A percentile compares a stretch with the other conserved stretches of the same genome.
phyloP scores from a whole-genome alignment of 768 basidiomycete genomes.

The Kwoniella botswanensis region DNA sequence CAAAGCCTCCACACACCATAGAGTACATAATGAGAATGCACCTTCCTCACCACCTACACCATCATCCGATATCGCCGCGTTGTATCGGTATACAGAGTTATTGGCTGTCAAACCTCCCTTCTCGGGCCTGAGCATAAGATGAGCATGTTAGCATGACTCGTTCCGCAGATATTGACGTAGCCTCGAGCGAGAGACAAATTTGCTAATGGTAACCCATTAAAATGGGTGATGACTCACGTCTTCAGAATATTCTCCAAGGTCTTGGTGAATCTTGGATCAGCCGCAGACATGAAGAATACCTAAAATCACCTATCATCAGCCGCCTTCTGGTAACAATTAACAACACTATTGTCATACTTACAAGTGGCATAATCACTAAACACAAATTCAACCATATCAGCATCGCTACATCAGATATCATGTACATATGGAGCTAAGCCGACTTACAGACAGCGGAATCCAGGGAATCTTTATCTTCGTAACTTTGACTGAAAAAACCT shows the following conservation, averaged over 20 bases:
- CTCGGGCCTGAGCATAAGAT: constrained; percentile 65
- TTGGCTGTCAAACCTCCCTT: constrained; percentile 90
- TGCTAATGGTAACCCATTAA: too few relatives aligned
- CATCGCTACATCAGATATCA: not conserved
- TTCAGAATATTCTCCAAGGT: constrained; percentile 83
- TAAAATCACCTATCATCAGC: not conserved
- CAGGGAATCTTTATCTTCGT: constrained; percentile 74
- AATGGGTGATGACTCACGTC: constrained; percentile 56
- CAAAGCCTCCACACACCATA: constrained; percentile 81
- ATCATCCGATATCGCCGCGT: constrained; percentile 80
- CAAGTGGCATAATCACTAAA: constrained; percentile 71
- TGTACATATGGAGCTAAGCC: not conserved
- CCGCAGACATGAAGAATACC: constrained; percentile 57
- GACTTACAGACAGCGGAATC: constrained; percentile 76
- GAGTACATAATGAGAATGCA: constrained; percentile 73
- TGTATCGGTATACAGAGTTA: constrained; percentile 75
- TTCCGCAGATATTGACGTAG: too few relatives aligned
- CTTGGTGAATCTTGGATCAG: constrained; percentile 82
- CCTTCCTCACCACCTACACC: constrained; percentile 97
- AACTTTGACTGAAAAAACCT: constrained; percentile 81
- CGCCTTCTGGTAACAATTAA: not conserved
- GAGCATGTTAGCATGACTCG: not conserved
- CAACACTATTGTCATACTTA: not conserved
- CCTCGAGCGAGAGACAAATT: not conserved
- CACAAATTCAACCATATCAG: not conserved